Evolutionary conservation across 495 filamentous ascomycete species (phyloP).

Genomic region (Lophiostoma macrostomum): DNA sequence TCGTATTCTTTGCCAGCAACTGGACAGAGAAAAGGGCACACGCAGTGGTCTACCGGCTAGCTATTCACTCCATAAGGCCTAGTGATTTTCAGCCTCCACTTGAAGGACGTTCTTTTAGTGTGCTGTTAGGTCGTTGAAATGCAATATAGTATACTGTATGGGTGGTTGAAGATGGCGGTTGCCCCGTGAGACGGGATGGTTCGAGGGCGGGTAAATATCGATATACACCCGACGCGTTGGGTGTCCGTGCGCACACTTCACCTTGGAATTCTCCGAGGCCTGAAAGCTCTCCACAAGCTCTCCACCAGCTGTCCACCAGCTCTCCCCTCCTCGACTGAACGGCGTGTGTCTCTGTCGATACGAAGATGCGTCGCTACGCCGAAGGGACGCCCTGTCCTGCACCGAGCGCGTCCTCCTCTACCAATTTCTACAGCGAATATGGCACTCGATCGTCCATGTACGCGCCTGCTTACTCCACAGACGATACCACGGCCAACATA

Average conservation of each 20-base stretch:
- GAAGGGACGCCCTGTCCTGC: slow-evolving; percentile 33
- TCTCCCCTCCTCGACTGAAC: too few species aligned
- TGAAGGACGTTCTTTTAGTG: too few species aligned
- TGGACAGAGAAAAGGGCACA: not conserved
- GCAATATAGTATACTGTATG: too few species aligned
- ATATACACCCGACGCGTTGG: not conserved
- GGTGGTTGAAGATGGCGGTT: too few species aligned
- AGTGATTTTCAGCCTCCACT: too few species aligned
- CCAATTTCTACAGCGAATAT: slow-evolving; percentile 26
- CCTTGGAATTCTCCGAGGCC: not conserved
- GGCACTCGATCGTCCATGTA: slow-evolving; percentile 21
- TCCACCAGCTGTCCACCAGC: too few species aligned
- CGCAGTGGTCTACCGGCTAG: not conserved
- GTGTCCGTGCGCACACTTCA: not conserved
- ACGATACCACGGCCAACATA: slow-evolving; percentile 29
- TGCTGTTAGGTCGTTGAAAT: too few species aligned
- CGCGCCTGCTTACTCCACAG: slow-evolving; percentile 16
- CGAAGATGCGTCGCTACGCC: slow-evolving; percentile 26
- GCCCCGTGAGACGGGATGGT: too few species aligned
- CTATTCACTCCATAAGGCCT: too few species aligned
- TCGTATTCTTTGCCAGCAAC: not conserved
- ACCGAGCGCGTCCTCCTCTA: slow-evolving; percentile 24
- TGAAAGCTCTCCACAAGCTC: slow-evolving; percentile 3
- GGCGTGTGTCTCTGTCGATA: not conserved
- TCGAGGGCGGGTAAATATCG: not conserved